phyloP scores from a whole-genome alignment of 2,329 filamentous ascomycete genomes.

The Colletotrichum tropicicola region DNA sequence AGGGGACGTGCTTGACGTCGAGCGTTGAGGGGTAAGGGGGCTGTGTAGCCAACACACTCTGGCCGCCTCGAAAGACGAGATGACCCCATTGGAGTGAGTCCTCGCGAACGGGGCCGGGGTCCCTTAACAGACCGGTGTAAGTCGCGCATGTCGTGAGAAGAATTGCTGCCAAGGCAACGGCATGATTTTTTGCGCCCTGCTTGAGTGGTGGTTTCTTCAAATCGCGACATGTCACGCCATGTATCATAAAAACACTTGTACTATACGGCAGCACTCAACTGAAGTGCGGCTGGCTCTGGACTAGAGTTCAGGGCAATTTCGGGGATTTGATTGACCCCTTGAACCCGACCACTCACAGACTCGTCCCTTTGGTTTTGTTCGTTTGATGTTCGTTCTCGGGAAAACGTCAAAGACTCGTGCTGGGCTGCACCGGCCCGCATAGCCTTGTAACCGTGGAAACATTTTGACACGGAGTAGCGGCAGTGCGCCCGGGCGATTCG shows the following conservation, averaged over 20 bases:
- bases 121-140: not conserved
- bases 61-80: conserved; percentile 16
- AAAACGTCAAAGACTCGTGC: conserved; percentile 8
- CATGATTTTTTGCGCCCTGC: conserved; percentile 1
- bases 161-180: conserved; percentile 6
- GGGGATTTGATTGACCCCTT: conserved; percentile 2
- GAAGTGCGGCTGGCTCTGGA: not conserved
- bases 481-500: not conserved
- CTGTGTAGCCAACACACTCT: conserved; percentile 22
- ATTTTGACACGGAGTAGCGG: conserved; percentile 4
- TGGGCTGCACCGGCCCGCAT: conserved; percentile 4
- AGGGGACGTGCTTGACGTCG: not conserved
- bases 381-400: conserved; percentile 10
- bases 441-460: not conserved
- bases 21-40: conserved; percentile 26
- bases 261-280: not conserved
- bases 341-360: conserved; percentile 11
- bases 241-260: conserved; percentile 30
- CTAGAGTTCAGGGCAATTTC: not conserved
- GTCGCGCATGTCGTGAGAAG: conserved; percentile 5
- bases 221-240: conserved; percentile 5
- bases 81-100: conserved; percentile 1
- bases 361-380: not conserved
- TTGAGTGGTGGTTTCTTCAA: not conserved
- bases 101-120: not conserved